Conservation (phyloP, 2,329 filamentous ascomycete species). For the Trichoderma simmonsii region DNA sequence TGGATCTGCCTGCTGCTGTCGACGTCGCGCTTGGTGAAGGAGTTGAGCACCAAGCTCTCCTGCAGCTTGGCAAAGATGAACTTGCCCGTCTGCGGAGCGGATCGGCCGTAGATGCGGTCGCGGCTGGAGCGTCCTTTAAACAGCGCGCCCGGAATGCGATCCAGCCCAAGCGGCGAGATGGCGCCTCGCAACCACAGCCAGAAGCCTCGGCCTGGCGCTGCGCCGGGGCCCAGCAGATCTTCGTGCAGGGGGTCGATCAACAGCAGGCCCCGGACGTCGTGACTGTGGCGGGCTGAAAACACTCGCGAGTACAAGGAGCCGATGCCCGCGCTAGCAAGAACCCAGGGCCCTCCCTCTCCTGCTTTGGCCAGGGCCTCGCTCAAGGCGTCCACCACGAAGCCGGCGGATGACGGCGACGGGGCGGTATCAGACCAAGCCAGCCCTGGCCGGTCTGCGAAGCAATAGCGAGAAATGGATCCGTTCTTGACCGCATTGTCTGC, state of each 20-base stretch:
- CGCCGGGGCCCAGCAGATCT: constrained; percentile 69
- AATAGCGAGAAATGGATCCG: constrained; percentile 82
- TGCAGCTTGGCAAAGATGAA: constrained; percentile 88
- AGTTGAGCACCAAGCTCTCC: constrained; percentile 83
- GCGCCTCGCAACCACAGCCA: constrained; percentile 81
- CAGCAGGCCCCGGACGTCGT: constrained; percentile 72
- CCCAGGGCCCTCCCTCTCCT: constrained; percentile 83
- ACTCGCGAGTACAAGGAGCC: constrained; percentile 88
- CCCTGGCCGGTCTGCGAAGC: constrained; percentile 92
- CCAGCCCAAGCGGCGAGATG: constrained; percentile 80
- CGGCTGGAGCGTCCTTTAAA: constrained; percentile 76
- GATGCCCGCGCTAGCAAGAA: constrained; percentile 80
- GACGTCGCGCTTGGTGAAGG: constrained; percentile 81
- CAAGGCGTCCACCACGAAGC: constrained; percentile 85
- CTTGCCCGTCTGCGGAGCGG: constrained; percentile 76
- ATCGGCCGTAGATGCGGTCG: constrained; percentile 80
- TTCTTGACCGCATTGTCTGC: constrained; percentile 73
- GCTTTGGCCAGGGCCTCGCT: constrained; percentile 79
- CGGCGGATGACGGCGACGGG: constrained; percentile 87
- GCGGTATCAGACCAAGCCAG: constrained; percentile 86
- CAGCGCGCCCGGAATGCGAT: constrained; percentile 74
- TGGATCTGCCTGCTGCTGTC: constrained; percentile 76
- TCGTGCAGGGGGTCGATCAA: constrained; percentile 89
- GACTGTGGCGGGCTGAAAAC: constrained; percentile 79
- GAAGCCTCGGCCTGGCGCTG: constrained; percentile 69